Evolutionary conservation across 345 rosid species (phyloP), one percentile per base, ranked within the genome.

Genomic region (Dimocarpus longan): DNA sequence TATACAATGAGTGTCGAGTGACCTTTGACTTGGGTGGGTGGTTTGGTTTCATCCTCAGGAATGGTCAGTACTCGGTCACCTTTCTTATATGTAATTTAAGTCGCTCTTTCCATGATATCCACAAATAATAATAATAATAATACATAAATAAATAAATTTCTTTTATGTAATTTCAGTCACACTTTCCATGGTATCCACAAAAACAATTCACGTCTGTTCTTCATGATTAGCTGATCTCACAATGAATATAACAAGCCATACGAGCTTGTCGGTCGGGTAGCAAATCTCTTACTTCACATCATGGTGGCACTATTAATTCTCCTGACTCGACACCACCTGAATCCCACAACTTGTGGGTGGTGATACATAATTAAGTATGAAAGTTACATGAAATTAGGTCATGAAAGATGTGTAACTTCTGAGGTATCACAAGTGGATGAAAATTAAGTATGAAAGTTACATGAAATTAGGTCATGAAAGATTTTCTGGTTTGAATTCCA

Each of bases 381-480:
- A 13, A 13, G 15, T 50, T 50, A 50, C 56, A 50, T 50, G 56
- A 50, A 50, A 50, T 50, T 50, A 50, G 56, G 56, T 50, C 56
- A 50, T 50, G 56, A 32, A 32, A 32, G 37, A 32, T 32, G 1
- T 2, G 37, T 32, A 32, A 32, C 37, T 2, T 32, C 37, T 32
- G 37, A 32, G 37, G 37, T 32, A 1, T 32, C 3, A 32, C 4
- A 32, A 32, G 19, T 46, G 50, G 44, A 22, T 37, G 76, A 54
- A 78, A 65, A 71, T 57, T 21, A 22, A 57, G 1, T 6, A 22
- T 37, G 76, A 54, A 78, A 65, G 64, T 57, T 21, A 2, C 24
- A 52, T 39, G 57, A 32, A 60, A 63, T 60, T 37, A 73, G 52
- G 67, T 22, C 76, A 42, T 40, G 21, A 73, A 56, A 5, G 65